Evolutionary conservation across 352 stramenopile genomes (phyloP).

Genomic region (Globisporangium heterothallicum): DNA sequence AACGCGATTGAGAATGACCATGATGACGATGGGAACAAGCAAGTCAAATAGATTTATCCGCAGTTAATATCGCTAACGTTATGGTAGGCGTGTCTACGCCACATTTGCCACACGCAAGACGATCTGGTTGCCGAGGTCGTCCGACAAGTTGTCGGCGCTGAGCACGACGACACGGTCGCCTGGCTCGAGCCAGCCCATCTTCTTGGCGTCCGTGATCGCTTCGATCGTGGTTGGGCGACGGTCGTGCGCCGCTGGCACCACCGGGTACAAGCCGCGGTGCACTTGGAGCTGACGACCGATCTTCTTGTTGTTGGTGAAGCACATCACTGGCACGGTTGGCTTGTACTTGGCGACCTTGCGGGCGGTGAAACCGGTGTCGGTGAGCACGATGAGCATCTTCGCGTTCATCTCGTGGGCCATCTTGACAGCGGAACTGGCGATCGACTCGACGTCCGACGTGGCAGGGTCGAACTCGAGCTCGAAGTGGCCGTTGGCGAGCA

Average conservation of each 20-base stretch:
- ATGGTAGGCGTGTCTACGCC: constrained; percentile 29
- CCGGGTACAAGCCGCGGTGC: constrained; percentile 74
- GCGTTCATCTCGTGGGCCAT: constrained; percentile 82
- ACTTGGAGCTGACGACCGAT: constrained; percentile 91
- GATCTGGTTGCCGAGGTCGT: constrained; percentile 80
- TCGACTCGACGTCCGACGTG: constrained; percentile 75
- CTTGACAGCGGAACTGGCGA: constrained; percentile 80
- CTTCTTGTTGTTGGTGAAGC: constrained; percentile 81
- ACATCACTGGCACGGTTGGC: constrained; percentile 90
- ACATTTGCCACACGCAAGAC: constrained; percentile 80
- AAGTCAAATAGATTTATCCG: neutral
- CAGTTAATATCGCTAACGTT: constrained; percentile 1
- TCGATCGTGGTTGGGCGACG: constrained; percentile 68
- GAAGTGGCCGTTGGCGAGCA: constrained; percentile 53
- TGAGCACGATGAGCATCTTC: constrained; percentile 82
- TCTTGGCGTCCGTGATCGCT: constrained; percentile 86
- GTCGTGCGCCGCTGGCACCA: constrained; percentile 59
- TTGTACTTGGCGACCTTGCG: constrained; percentile 88
- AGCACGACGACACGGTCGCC: constrained; percentile 90
- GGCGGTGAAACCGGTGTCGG: constrained; percentile 74
- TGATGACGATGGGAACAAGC: neutral
- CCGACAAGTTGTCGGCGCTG: constrained; percentile 70
- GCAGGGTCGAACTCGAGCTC: constrained; percentile 60
- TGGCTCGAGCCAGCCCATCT: constrained; percentile 86
- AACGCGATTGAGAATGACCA: too few species aligned